These are phyloP conservation scores for Tuber calosporum DNA, from an alignment of 495 filamentous ascomycete genomes.

Conservation along the genomic window DNA sequence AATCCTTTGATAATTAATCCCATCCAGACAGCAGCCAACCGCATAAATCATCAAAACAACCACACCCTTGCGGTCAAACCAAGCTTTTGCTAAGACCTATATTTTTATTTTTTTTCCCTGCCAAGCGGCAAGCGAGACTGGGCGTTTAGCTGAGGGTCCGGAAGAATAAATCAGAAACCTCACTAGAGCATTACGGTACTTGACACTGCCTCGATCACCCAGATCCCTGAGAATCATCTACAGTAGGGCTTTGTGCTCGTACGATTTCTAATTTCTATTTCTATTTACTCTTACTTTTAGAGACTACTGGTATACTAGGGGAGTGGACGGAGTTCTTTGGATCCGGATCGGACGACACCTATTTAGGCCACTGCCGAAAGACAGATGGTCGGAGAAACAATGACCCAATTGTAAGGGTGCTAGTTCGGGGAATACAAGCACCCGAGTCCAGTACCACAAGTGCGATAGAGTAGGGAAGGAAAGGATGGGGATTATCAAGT, in stretches of 20 bases:
- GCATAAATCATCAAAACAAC: background rate
- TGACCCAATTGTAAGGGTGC: background rate
- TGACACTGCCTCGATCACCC: background rate
- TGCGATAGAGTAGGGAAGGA: background rate
- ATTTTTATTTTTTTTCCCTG: background rate
- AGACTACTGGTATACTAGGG: background rate
- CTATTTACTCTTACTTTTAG: background rate
- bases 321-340: background rate
- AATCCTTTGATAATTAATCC: background rate
- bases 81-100: background rate
- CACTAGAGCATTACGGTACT: background rate
- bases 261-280: background rate
- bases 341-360: background rate
- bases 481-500: background rate
- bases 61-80: background rate
- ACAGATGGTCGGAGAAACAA: background rate
- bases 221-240: too few species aligned
- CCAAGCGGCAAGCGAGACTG: background rate
- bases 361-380: background rate
- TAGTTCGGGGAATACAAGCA: background rate
- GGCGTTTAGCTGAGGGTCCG: background rate
- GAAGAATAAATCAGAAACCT: background rate
- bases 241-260: background rate
- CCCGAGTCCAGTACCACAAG: too few species aligned
- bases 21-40: background rate